Base-by-base conservation (phyloP, 306 rosid genomes). In the Trifolium pratense region DNA sequence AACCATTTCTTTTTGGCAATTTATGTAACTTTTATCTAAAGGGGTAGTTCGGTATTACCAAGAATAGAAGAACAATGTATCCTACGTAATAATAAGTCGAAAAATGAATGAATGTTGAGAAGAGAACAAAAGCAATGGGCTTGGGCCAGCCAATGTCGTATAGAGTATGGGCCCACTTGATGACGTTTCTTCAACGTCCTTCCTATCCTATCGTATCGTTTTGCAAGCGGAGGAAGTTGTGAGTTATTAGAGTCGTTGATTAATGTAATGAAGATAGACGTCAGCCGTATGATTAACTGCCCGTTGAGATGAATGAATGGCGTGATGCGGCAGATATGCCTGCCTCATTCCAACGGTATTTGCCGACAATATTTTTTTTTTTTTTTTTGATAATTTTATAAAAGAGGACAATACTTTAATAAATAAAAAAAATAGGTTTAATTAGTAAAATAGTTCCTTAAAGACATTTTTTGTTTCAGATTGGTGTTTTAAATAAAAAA, bases 141-240 rank as follows among this genome's bases (percentile, higher is more conserved):
- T 11, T 72, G 42, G 56, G 68, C 56, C 76, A 14, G 4, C 26
- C 8, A 20, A 7, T 72, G 45, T 48, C 1, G 29, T 7, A 3
- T 42, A 5, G 36, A 45, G 42, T 7, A 5, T 29, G 81, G 68
- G 8, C 74, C 78, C 68, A 78, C 20, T 63, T 9, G 10, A 11
- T 61, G 51, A 18, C 55, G 68, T 78, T 52, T 26, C 66, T 70
- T 70, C 45, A 53, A 78, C 51, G 66, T 32, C 23, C 18, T 3
- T 13, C 1, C 10, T 32, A 8, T 61, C 10, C 7, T 48, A 4
- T 21, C 16, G 46, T 20, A 15, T 6, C 9, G 9, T 12, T 13
- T 34, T 12, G 4, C 11, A 32, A 18, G 45, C 48, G 21, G 20
- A 26, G 9, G 61, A 10, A 56, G 13, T 13, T 34, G 1, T 11